Percentiles rank a stretch among this genome's conserved stretches.
Conservation (phyloP, 2,329 filamentous ascomycete species). For the Epichloe uncinata region DNA sequence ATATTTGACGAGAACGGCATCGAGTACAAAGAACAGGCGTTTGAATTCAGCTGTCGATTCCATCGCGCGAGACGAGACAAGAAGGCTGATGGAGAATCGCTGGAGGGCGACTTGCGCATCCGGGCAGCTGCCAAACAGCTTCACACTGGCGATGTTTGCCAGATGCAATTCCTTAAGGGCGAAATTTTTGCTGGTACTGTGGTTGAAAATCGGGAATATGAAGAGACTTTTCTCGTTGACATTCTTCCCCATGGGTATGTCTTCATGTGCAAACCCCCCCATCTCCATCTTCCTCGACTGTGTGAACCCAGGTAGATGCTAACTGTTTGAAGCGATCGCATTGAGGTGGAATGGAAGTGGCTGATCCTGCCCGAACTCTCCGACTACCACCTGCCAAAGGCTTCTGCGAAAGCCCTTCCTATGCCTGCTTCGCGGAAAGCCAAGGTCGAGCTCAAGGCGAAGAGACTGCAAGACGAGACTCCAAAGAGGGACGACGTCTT, state of each 20-base stretch:
- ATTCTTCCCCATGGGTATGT: slow-evolving; percentile 73
- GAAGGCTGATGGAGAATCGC: slow-evolving; percentile 51
- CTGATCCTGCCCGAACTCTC: slow-evolving; percentile 57
- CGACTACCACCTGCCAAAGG: slow-evolving; percentile 60
- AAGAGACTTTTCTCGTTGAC: slow-evolving; percentile 66
- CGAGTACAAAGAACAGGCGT: slow-evolving; percentile 83
- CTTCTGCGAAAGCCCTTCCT: slow-evolving; percentile 57
- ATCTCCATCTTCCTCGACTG: too few species aligned
- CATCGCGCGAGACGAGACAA: slow-evolving; percentile 80
- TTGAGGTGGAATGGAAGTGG: slow-evolving; percentile 80
- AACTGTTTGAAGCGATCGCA: slow-evolving; percentile 44
- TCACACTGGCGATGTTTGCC: slow-evolving; percentile 63
- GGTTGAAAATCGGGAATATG: slow-evolving; percentile 64
- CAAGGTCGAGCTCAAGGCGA: slow-evolving; percentile 55
- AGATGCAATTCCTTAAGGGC: slow-evolving; percentile 70
- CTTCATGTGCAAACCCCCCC: background rate
- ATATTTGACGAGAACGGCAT: slow-evolving; percentile 82
- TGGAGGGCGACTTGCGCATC: slow-evolving; percentile 60
- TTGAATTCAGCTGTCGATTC: slow-evolving; percentile 89
- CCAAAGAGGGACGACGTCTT: slow-evolving; percentile 55
- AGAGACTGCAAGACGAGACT: slow-evolving; percentile 45
- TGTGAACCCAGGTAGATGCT: slow-evolving; percentile 16
- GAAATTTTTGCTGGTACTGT: slow-evolving; percentile 88
- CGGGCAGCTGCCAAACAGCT: slow-evolving; percentile 54
- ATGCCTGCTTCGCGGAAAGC: slow-evolving; percentile 51